Percentiles rank a stretch among this genome's conserved stretches.
These are phyloP conservation scores for Myxozyma nipponensis DNA, from an alignment of 805 yeast species.

Conservation along the genomic window DNA sequence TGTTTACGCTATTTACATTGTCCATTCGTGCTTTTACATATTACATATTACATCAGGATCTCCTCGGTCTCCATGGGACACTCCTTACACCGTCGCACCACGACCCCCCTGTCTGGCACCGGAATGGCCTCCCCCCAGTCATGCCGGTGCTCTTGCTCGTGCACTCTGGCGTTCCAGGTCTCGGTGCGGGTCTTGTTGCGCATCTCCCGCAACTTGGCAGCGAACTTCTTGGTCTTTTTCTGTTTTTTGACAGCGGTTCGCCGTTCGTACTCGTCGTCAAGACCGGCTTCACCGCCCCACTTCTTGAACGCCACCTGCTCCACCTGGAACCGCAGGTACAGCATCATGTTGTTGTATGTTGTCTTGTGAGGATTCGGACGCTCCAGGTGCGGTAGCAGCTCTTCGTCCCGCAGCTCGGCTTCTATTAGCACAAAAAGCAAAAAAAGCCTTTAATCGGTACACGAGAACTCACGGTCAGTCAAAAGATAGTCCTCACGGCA, in stretches of 20 bases:
- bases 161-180: constrained; percentile 63
- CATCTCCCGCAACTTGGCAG: constrained; percentile 78
- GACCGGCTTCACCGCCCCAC: constrained; percentile 87
- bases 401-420: constrained; percentile 71
- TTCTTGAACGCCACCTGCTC: constrained; percentile 88
- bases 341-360: constrained; percentile 86
- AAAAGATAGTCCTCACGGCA: constrained; percentile 86
- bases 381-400: constrained; percentile 68
- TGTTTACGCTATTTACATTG: too few relatives aligned
- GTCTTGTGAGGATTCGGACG: constrained; percentile 93
- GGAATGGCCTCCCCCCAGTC: constrained; percentile 54
- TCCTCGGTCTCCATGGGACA: constrained; percentile 88
- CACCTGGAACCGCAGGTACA: constrained; percentile 84
- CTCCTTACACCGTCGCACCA: constrained; percentile 61
- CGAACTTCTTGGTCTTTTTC: constrained; percentile 74
- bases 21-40: too few relatives aligned
- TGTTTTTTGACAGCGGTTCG: constrained; percentile 69
- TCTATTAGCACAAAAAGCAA: not conserved
- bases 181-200: constrained; percentile 89
- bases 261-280: constrained; percentile 89
- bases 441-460: not conserved
- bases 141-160: constrained; percentile 65
- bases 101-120: constrained; percentile 43
- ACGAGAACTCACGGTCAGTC: constrained; percentile 56
- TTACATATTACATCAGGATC: constrained; percentile 48